These are phyloP conservation scores for Paramyrothecium sp. DNA, from an alignment of 2,329 filamentous ascomycete species.

Conservation along the genomic window DNA sequence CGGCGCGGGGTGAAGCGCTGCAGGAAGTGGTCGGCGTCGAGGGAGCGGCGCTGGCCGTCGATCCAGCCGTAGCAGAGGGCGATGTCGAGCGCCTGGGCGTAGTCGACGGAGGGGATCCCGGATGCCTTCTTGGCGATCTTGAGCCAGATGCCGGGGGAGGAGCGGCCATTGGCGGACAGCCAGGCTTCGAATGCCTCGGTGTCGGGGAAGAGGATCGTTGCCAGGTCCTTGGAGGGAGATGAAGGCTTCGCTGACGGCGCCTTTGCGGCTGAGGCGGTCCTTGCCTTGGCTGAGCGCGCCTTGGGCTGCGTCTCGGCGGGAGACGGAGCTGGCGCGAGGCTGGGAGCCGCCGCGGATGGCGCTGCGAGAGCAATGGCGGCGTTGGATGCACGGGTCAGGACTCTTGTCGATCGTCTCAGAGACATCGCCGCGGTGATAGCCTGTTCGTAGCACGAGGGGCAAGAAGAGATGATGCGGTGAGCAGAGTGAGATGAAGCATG, in stretches of 20 bases:
- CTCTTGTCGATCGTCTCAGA: not conserved
- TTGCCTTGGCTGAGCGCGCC: not conserved
- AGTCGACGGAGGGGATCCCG: constrained; percentile 41
- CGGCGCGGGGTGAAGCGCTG: constrained; percentile 60
- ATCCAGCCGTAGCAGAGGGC: constrained; percentile 65
- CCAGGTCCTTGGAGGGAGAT: constrained; percentile 1
- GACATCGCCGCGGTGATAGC: not conserved
- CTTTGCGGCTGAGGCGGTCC: not conserved
- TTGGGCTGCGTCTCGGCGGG: too few relatives aligned
- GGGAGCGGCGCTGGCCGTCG: constrained; percentile 49
- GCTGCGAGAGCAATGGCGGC: not conserved
- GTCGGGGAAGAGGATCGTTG: constrained; percentile 24
- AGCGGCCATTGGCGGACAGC: constrained; percentile 34
- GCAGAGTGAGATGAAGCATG: not conserved
- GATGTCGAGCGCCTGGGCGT: constrained; percentile 51
- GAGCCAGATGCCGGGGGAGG: constrained; percentile 40
- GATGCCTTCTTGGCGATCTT: constrained; percentile 47
- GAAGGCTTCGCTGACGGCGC: not conserved
- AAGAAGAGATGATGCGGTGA: not conserved
- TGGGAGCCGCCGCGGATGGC: not conserved
- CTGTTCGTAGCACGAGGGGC: not conserved
- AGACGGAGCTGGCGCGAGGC: too few relatives aligned
- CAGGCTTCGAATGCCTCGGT: constrained; percentile 32
- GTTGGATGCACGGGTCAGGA: not conserved
- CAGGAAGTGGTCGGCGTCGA: constrained; percentile 46